Base-by-base conservation (phyloP, 345 rosid genomes). In the Aurinia saxatilis region DNA sequence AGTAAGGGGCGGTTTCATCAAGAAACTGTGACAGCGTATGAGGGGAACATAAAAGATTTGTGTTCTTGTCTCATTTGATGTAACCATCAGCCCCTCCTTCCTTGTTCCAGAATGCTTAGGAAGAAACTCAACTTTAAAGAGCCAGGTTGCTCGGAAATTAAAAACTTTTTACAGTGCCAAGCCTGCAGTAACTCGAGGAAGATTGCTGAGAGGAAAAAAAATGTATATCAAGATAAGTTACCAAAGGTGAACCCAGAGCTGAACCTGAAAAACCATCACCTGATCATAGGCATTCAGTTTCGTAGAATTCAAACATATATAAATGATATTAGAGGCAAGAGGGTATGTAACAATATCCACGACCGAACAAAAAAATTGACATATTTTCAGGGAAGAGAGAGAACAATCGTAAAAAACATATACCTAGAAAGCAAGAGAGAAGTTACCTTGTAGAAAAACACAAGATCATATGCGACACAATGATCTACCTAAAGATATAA, bases 211-310 rank as follows among this genome's bases (percentile, higher is more conserved):
- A 41, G 29, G n/a, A 62, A 15, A 53, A 35, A 42, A 34, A n/a
- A 2, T 5, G 53, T 44, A 18, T 37, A n/a, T 61, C 0, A 3
- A 41, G 39, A 33, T 40, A 65, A 29, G 50, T 47, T 81, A 92
- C 96, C 91, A 62, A 89, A 92, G 33, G 98, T 79, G 68, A 89
- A 92, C 75, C 89, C 97, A 29, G n/a, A n/a, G n/a, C n/a, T n/a
- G n/a, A n/a, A n/a, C n/a, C n/a, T n/a, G n/a, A n/a, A n/a, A n/a
- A n/a, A n/a, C n/a, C n/a, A n/a, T n/a, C n/a, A n/a, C n/a, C n/a
- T n/a, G n/a, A n/a, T n/a, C n/a, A n/a, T n/a, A n/a, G n/a, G n/a
- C n/a, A n/a, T n/a, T n/a, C n/a, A n/a, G n/a, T n/a, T n/a, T n/a
- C n/a, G n/a, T n/a, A n/a, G n/a, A n/a, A n/a, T n/a, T n/a, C n/a